Percentiles rank a stretch among this genome's conserved stretches.
Conservation (phyloP, 306 rosid genomes). For the Lotus japonicus region DNA sequence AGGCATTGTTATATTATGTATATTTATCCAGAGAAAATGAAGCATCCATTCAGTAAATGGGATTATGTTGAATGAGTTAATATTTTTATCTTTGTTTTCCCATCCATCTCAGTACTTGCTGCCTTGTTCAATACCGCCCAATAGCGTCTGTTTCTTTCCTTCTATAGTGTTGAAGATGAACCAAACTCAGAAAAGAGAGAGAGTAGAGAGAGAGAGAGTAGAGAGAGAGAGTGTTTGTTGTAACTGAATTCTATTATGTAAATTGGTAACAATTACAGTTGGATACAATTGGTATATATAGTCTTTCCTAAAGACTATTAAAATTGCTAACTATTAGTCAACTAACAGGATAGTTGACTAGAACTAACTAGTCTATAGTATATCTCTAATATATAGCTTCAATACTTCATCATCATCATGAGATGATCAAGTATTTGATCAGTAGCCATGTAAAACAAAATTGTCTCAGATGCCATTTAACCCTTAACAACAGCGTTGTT, state of each 20-base stretch:
- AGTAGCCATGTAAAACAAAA: neutral
- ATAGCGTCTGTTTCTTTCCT: neutral
- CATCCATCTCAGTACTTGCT: neutral
- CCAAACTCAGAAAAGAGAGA: too few species aligned
- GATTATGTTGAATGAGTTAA: neutral
- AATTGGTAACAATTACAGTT: too few species aligned
- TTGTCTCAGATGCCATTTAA: neutral
- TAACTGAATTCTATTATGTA: too few species aligned
- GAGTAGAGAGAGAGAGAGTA: too few species aligned
- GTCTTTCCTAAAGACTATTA: too few species aligned
- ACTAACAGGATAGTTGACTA: too few species aligned
- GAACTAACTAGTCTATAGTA: too few species aligned
- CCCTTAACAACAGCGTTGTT: neutral
- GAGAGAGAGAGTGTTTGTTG: too few species aligned
- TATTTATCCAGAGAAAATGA: neutral
- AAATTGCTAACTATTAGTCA: too few species aligned
- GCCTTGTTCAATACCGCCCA: neutral
- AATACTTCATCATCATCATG: neutral
- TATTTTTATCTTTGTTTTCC: neutral
- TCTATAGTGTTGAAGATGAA: too few species aligned
- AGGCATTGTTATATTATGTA: constrained; percentile 1
- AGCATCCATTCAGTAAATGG: neutral
- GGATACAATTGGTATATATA: too few species aligned
- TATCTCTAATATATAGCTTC: too few species aligned
- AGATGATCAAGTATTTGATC: neutral